Percentiles rank a stretch among this genome's conserved stretches.
Evolutionary conservation across 1,139 yeast genomes (phyloP).

Genomic region (Pichia norvegensis): DNA sequence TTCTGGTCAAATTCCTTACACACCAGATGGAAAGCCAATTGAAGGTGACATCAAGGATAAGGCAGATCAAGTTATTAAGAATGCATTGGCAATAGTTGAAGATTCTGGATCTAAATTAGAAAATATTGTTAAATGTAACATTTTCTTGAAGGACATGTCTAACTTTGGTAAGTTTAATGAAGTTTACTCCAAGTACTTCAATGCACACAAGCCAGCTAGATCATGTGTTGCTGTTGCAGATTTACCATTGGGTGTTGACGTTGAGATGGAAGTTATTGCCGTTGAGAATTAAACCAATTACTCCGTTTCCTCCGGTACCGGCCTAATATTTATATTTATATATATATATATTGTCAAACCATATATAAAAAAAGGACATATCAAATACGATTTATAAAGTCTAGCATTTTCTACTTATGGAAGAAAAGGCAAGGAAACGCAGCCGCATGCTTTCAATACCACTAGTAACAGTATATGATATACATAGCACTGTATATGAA

Average conservation of each 20-base stretch:
- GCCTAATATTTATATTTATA: no score
- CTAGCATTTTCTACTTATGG: no score
- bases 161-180: slow-evolving; percentile 76
- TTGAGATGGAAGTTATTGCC: slow-evolving; percentile 76
- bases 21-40: slow-evolving; percentile 73
- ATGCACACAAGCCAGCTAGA: slow-evolving; percentile 85
- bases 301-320: background rate
- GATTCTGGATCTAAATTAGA: slow-evolving; percentile 79
- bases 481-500: no score
- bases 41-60: slow-evolving; percentile 70
- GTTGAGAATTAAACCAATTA: slow-evolving; percentile 36
- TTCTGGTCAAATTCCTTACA: slow-evolving; percentile 92
- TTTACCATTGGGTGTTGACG: slow-evolving; percentile 75
- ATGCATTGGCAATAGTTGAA: slow-evolving; percentile 65
- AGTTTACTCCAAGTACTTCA: slow-evolving; percentile 76
- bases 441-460: no score
- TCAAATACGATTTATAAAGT: no score
- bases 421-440: no score
- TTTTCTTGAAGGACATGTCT: slow-evolving; percentile 82
- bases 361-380: no score
- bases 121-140: slow-evolving; percentile 76
- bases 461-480: no score
- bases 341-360: no score
- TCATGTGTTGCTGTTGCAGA: slow-evolving; percentile 88
- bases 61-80: slow-evolving; percentile 78